Base-by-base conservation (phyloP, 1,284 basidiomycete genomes). In the Wolfiporia cocos region DNA sequence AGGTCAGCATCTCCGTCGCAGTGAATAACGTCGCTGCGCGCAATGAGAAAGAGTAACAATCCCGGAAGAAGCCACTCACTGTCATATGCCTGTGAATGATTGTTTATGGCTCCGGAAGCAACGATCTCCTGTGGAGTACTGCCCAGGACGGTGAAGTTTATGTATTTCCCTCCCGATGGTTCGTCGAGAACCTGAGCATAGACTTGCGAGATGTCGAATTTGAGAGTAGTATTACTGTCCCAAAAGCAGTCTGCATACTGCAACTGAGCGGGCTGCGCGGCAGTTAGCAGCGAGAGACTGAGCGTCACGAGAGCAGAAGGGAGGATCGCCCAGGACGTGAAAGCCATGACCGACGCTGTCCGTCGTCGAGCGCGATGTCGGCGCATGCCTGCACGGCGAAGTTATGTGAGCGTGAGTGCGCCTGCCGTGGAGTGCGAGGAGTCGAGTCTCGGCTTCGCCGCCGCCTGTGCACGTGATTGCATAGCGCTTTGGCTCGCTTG, bases 21-120 rank as follows among this genome's bases (percentile, higher is more conserved):
- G 83, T 85, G 66, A 94, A 92, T 24, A 94, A 73, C 10, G 92
- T 94, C 12, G 90, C 89, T 86, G 59, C 33, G 37, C 22, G 34
- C 28, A 19, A 54, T 43, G 35, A 41, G 31, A 7, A 41, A 24
- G 28, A n/a, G n/a, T n/a, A 34, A 15, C 32, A 19, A 12, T 29
- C 26, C 7, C n/a, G n/a, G n/a, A n/a, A n/a, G n/a, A 11, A 19
- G 17, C 5, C 14, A 37, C 59, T 46, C 42, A 62, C 61, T 62
- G 75, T 61, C 59, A 86, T 88, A 76, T 23, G 30, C 34, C 15
- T 28, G 24, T 11, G 40, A 17, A 14, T 88, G 72, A 36, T 74
- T 70, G 42, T 77, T 78, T 7, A 58, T 57, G 56, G 78, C 76
- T 40, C 76, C 72, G 24, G 74, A 74, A 10, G 82, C 82, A 21